These are phyloP conservation scores for Epichloe bromicola DNA, from an alignment of 2,329 filamentous ascomycete species.

Conservation along the genomic window DNA sequence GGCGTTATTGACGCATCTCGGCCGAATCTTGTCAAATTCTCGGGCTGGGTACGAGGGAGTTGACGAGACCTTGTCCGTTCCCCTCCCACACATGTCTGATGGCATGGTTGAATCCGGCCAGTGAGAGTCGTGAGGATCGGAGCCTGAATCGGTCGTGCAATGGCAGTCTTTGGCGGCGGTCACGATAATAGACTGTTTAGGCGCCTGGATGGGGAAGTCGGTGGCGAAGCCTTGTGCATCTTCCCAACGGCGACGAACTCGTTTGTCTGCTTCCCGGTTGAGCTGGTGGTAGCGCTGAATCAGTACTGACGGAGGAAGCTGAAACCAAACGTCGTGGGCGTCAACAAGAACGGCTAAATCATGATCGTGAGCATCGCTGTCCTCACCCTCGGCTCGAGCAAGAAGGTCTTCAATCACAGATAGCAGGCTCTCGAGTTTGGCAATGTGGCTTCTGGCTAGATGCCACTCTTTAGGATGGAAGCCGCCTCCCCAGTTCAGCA, in stretches of 20 bases:
- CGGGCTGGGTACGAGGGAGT: conserved; percentile 18
- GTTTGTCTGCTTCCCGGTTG: conserved; percentile 21
- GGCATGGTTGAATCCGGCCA: conserved; percentile 24
- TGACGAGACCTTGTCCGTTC: conserved; percentile 17
- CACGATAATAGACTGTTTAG: conserved; percentile 19
- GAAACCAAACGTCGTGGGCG: conserved; percentile 27
- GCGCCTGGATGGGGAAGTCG: background rate
- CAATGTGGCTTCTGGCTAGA: conserved; percentile 24
- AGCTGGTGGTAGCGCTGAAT: conserved; percentile 23
- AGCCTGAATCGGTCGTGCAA: conserved; percentile 19
- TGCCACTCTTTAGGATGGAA: conserved; percentile 25
- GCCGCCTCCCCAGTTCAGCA: conserved; percentile 26
- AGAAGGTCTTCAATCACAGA: conserved; percentile 14
- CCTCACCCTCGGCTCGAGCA: conserved; percentile 3
- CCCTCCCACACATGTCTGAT: conserved; percentile 19
- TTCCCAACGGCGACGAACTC: conserved; percentile 15
- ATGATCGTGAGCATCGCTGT: conserved; percentile 2
- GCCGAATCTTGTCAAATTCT: conserved; percentile 20
- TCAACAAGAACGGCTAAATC: conserved; percentile 23
- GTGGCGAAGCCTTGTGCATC: conserved; percentile 4
- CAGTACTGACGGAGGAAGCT: conserved; percentile 24
- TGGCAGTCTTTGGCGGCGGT: conserved; percentile 24
- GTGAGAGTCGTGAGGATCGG: conserved; percentile 22
- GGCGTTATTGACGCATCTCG: conserved; percentile 22
- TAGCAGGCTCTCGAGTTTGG: conserved; percentile 20